Conservation (phyloP, 2,329 filamentous ascomycete species). For the Xylaria digitata region DNA sequence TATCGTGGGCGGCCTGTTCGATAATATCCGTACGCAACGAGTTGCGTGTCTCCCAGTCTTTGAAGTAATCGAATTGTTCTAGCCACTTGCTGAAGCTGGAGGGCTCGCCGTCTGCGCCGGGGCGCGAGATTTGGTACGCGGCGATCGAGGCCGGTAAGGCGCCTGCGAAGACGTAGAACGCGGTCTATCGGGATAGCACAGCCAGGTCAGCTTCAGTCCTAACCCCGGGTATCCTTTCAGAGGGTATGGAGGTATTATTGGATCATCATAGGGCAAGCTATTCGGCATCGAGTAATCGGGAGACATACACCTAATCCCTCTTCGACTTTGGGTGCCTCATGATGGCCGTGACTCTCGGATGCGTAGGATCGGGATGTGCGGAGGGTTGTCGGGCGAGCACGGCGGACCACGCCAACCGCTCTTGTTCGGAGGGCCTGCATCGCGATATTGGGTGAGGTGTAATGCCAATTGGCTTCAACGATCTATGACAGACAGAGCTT, state of each 20-base stretch:
- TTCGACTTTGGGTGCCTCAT: slow-evolving; percentile 55
- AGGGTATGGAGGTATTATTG: neutral
- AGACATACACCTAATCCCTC: slow-evolving; percentile 68
- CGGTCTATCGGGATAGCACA: slow-evolving; percentile 53
- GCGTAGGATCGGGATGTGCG: slow-evolving; percentile 62
- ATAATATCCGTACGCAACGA: slow-evolving; percentile 62
- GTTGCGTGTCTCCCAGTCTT: slow-evolving; percentile 65
- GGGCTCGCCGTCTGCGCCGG: slow-evolving; percentile 61
- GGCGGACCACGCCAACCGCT: slow-evolving; percentile 56
- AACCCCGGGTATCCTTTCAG: neutral
- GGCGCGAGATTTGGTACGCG: slow-evolving; percentile 63
- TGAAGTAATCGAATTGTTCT: slow-evolving; percentile 59
- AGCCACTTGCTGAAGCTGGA: slow-evolving; percentile 61
- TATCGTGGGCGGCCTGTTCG: slow-evolving; percentile 69
- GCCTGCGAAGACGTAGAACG: slow-evolving; percentile 60
- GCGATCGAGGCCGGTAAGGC: slow-evolving; percentile 58
- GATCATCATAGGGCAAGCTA: neutral
- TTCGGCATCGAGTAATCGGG: neutral
- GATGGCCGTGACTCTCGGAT: slow-evolving; percentile 61
- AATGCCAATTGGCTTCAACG: slow-evolving; percentile 46
- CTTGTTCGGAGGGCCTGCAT: slow-evolving; percentile 58
- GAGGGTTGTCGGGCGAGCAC: slow-evolving; percentile 48
- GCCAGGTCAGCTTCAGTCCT: slow-evolving; percentile 23
- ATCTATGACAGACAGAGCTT: slow-evolving; percentile 32
- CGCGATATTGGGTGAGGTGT: slow-evolving; percentile 34